Evolutionary conservation across 164 flowering plant species (phyloP).

Genomic region (Euptelea pleiosperma): DNA sequence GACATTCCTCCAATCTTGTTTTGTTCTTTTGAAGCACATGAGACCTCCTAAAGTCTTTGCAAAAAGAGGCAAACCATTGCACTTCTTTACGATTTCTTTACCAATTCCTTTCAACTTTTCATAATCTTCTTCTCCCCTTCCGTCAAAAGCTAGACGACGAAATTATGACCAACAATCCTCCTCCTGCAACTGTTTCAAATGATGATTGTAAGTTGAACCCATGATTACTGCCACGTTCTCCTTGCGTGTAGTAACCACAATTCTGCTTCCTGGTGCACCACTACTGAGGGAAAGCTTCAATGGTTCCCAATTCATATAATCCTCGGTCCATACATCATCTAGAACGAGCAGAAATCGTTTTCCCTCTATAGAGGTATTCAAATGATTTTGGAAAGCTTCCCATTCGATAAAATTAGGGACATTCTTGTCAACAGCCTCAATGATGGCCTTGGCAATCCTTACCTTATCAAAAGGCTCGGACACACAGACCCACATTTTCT

Average conservation of each 20-base stretch:
- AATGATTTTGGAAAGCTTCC: neutral
- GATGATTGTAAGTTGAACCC: neutral
- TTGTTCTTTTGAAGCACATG: too few relatives aligned
- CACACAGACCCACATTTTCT: too few relatives aligned
- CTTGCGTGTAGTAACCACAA: neutral
- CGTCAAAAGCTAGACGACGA: neutral
- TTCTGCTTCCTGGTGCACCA: neutral
- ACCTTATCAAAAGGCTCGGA: neutral
- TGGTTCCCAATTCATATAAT: neutral
- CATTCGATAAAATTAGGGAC: neutral
- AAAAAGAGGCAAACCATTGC: conserved; percentile 5
- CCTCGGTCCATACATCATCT: conserved; percentile 6
- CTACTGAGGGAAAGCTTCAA: too few relatives aligned
- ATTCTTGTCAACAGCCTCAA: neutral
- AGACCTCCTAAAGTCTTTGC: neutral
- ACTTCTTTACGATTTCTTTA: conserved; percentile 7
- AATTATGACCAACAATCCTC: neutral
- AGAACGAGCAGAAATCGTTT: neutral
- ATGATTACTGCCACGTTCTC: neutral
- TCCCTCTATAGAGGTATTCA: neutral
- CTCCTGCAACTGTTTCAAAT: neutral
- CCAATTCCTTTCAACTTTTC: neutral
- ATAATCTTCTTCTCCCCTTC: neutral
- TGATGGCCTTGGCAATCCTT: neutral
- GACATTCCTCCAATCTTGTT: too few relatives aligned